phyloP scores from a whole-genome alignment of 306 rosid genomes.

The Rubus parviflorus region DNA sequence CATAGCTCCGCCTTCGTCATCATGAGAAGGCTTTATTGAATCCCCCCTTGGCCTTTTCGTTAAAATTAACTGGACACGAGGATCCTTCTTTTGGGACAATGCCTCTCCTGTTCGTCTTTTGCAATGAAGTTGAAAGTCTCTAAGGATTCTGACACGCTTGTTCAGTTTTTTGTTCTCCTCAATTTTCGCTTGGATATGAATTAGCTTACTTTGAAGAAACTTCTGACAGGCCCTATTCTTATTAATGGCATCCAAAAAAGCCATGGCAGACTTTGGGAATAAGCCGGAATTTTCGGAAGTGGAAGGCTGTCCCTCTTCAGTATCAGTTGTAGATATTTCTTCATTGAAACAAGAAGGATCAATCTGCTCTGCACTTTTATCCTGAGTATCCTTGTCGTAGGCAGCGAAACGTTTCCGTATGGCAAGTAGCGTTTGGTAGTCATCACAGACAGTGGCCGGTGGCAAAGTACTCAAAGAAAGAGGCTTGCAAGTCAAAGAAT shows the following conservation, averaged over 20 bases:
- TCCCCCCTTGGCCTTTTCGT: constrained; percentile 27
- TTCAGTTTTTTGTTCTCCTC: constrained; percentile 64
- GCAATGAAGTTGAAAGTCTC: constrained; percentile 74
- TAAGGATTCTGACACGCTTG: constrained; percentile 68
- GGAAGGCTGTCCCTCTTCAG: constrained; percentile 29
- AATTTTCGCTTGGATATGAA: constrained; percentile 71
- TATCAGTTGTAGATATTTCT: constrained; percentile 27
- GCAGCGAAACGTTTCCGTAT: constrained; percentile 55
- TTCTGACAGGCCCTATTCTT: constrained; percentile 71
- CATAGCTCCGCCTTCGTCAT: constrained; percentile 24
- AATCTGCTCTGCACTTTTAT: constrained; percentile 32
- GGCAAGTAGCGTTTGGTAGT: constrained; percentile 56
- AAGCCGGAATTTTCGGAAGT: constrained; percentile 27
- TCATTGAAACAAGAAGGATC: constrained; percentile 29
- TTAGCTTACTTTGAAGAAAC: constrained; percentile 61
- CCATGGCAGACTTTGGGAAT: constrained; percentile 65
- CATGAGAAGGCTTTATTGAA: too few species aligned
- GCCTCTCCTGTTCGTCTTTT: constrained; percentile 61
- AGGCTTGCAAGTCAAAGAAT: constrained; percentile 16
- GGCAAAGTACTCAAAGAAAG: constrained; percentile 35
- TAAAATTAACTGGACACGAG: constrained; percentile 71
- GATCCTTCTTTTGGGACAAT: constrained; percentile 71
- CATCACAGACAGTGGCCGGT: constrained; percentile 48
- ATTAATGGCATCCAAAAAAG: constrained; percentile 68
- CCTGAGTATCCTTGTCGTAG: constrained; percentile 36